phyloP scores from a whole-genome alignment of 192 early-diverging fungal species.

The Coemansia sp. region DNA sequence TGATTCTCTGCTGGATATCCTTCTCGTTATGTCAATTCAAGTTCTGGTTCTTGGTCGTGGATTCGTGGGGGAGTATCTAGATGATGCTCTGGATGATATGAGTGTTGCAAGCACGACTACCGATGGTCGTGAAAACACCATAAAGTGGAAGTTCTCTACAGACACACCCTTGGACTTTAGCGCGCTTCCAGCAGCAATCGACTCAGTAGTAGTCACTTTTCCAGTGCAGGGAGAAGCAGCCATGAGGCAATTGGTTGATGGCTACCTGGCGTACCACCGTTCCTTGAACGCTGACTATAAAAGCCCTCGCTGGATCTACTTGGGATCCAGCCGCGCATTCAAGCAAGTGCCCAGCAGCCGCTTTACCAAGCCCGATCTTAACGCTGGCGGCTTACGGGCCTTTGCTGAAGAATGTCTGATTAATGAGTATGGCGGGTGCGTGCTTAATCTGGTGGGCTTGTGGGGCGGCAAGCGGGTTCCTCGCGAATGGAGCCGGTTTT shows the following conservation, averaged over 20 bases:
- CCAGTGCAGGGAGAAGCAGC: constrained; percentile 25
- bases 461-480: constrained; percentile 49
- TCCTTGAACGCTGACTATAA: neutral
- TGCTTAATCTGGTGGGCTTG: constrained; percentile 47
- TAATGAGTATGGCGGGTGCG: constrained; percentile 13
- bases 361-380: constrained; percentile 20
- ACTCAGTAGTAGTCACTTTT: constrained; percentile 33
- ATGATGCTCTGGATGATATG: constrained; percentile 3
- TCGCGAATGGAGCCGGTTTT: constrained; percentile 37
- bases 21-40: neutral
- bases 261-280: constrained; percentile 12
- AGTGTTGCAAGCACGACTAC: constrained; percentile 29
- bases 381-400: constrained; percentile 22
- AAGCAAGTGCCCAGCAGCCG: constrained; percentile 39
- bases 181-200: constrained; percentile 22
- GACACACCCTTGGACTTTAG: neutral
- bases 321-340: constrained; percentile 46
- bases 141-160: constrained; percentile 24
- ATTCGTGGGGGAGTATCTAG: constrained; percentile 44
- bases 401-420: constrained; percentile 38
- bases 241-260: constrained; percentile 14
- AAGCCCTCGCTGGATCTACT: constrained; percentile 31
- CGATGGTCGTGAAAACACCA: constrained; percentile 37
- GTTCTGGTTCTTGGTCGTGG: constrained; percentile 44
- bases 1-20: neutral